A percentile compares a stretch with the other conserved stretches of the same genome.
phyloP scores from a whole-genome alignment of 352 stramenopile species.

The Phytophthora multivora region DNA sequence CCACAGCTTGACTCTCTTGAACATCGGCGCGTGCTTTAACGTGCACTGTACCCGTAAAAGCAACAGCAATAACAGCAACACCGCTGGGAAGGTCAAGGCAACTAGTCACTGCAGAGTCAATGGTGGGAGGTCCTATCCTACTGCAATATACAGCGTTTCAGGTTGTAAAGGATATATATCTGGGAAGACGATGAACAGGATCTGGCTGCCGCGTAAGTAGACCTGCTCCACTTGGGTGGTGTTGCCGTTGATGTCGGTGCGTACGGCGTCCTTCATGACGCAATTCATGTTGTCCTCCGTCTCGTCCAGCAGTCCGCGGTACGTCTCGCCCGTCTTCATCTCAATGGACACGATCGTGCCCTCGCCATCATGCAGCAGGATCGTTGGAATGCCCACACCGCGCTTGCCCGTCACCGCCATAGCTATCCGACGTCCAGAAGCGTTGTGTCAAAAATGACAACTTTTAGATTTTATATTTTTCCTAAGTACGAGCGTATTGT shows the following conservation, averaged over 20 bases:
- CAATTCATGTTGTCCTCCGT: slow-evolving; percentile 93
- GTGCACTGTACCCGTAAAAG: slow-evolving; percentile 37
- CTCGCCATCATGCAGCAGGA: slow-evolving; percentile 86
- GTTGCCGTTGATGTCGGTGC: slow-evolving; percentile 83
- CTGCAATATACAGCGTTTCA: slow-evolving; percentile 10
- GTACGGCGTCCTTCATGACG: slow-evolving; percentile 86
- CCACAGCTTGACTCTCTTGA: slow-evolving; percentile 88
- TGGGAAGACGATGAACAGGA: slow-evolving; percentile 88
- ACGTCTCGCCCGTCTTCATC: slow-evolving; percentile 87
- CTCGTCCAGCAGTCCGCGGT: slow-evolving; percentile 85
- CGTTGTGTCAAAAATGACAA: slow-evolving; percentile 9
- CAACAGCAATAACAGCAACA: slow-evolving; percentile 37
- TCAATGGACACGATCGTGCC: slow-evolving; percentile 90
- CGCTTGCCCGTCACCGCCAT: slow-evolving; percentile 89
- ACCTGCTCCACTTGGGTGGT: slow-evolving; percentile 82
- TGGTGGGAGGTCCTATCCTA: slow-evolving; percentile 5
- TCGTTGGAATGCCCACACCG: slow-evolving; percentile 84
- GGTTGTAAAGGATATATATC: slow-evolving; percentile 85
- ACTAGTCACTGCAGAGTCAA: slow-evolving; percentile 2
- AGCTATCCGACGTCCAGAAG: not conserved
- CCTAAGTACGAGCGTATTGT: slow-evolving; percentile 21
- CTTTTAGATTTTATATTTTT: not conserved
- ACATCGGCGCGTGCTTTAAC: slow-evolving; percentile 90
- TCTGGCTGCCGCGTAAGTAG: slow-evolving; percentile 85
- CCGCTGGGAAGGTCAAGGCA: slow-evolving; percentile 30